A percentile compares a stretch with the other conserved stretches of the same genome.
phyloP scores from a whole-genome alignment of 192 early-diverging fungal species.

The Coemansia sp. region DNA sequence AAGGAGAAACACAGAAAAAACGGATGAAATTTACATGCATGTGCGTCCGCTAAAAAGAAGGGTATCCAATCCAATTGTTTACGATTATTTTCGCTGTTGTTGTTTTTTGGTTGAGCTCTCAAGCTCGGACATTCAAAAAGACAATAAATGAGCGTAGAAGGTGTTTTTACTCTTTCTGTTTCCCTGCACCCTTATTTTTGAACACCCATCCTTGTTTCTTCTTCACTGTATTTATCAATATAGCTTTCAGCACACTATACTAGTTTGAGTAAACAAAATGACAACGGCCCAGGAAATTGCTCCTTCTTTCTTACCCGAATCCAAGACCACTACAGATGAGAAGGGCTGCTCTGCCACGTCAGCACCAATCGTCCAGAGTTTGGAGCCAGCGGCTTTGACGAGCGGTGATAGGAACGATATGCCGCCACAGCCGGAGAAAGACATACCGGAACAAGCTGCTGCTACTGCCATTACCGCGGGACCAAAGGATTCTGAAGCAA shows the following conservation, averaged over 20 bases:
- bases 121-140: too few relatives aligned
- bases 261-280: slow-evolving; percentile 3
- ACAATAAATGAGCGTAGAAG: too few relatives aligned
- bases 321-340: not conserved
- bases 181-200: not conserved
- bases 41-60: too few relatives aligned
- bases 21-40: too few relatives aligned
- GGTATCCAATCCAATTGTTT: not conserved
- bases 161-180: not conserved
- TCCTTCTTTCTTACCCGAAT: not conserved
- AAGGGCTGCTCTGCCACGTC: not conserved
- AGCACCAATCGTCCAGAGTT: not conserved
- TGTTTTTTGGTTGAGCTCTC: not conserved
- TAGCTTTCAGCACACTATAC: slow-evolving; percentile 5
- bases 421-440: not conserved
- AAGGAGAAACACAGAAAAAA: not conserved
- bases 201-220: not conserved
- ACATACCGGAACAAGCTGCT: not conserved
- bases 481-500: not conserved
- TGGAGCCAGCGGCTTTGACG: not conserved
- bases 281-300: not conserved
- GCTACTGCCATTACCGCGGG: not conserved
- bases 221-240: not conserved
- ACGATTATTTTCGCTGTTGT: not conserved
- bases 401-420: not conserved